Percentiles rank a stretch among this genome's conserved stretches.
Conservation (phyloP, 495 filamentous ascomycete species). For the Cenococcum geophilum region DNA sequence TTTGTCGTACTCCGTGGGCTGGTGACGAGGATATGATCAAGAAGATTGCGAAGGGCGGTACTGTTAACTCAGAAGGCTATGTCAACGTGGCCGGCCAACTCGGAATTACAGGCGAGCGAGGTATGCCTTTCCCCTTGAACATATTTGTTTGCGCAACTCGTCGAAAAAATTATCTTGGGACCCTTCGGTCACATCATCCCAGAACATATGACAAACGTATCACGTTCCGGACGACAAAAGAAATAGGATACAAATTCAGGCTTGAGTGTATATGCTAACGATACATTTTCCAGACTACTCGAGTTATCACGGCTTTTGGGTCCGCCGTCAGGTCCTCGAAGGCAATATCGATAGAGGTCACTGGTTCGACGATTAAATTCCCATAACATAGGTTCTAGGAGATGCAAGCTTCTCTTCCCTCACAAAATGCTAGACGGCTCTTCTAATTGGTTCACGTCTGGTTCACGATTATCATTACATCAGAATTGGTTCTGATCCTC, state of each 20-base stretch:
- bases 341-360: background rate
- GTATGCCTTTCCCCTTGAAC: conserved; percentile 31
- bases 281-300: background rate
- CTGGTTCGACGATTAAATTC: background rate
- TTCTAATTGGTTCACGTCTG: too few relatives aligned
- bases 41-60: conserved; percentile 39
- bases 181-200: too few relatives aligned
- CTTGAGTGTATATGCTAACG: background rate
- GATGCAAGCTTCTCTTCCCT: too few relatives aligned
- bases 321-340: background rate
- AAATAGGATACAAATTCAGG: too few relatives aligned
- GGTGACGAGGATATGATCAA: conserved; percentile 46
- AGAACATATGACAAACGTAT: background rate
- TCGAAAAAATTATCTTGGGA: too few relatives aligned
- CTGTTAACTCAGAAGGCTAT: conserved; percentile 53
- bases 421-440: too few relatives aligned
- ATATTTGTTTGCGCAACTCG: too few relatives aligned
- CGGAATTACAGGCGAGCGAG: conserved; percentile 52
- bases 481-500: too few relatives aligned
- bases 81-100: conserved; percentile 59
- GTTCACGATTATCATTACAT: too few relatives aligned
- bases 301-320: background rate
- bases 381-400: background rate
- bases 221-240: background rate
- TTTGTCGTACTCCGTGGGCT: conserved; percentile 61